Percentiles rank a stretch among this genome's conserved stretches.
Conservation (phyloP, 768 basidiomycete species). For the Xanthoconium stramineum region DNA sequence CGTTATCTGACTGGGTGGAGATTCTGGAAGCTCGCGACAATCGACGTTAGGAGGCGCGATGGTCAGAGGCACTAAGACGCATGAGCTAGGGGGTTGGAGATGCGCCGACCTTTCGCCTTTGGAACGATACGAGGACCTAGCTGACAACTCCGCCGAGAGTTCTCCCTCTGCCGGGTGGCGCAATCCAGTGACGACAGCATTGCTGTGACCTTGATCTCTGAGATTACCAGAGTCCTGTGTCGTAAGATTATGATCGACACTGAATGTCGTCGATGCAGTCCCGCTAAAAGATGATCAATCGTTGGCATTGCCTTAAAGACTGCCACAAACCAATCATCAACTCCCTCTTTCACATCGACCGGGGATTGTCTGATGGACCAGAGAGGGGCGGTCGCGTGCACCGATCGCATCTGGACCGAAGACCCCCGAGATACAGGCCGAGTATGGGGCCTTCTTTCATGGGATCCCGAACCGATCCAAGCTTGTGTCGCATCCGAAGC, state of each 20-base stretch:
- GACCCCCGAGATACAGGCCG: neutral
- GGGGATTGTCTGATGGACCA: neutral
- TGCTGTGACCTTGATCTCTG: neutral
- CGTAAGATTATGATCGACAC: neutral
- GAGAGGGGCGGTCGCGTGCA: neutral
- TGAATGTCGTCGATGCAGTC: neutral
- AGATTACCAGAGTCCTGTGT: neutral
- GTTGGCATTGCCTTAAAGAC: neutral
- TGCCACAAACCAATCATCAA: constrained; percentile 9
- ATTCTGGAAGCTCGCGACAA: neutral
- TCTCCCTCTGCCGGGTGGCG: neutral
- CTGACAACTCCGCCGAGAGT: neutral
- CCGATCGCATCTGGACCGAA: neutral
- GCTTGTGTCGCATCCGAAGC: neutral
- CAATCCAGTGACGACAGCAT: neutral
- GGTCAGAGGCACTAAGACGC: neutral
- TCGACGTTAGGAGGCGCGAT: neutral
- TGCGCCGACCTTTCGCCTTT: neutral
- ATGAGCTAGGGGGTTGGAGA: neutral
- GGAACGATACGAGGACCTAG: neutral
- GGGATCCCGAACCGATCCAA: neutral
- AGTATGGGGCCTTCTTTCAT: constrained; percentile 12
- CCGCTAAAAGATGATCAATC: constrained; percentile 10
- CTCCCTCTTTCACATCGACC: neutral
- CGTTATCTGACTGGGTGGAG: neutral